Conservation (phyloP, 2,329 filamentous ascomycete genomes). For the Ophiocordyceps unilateralis region DNA sequence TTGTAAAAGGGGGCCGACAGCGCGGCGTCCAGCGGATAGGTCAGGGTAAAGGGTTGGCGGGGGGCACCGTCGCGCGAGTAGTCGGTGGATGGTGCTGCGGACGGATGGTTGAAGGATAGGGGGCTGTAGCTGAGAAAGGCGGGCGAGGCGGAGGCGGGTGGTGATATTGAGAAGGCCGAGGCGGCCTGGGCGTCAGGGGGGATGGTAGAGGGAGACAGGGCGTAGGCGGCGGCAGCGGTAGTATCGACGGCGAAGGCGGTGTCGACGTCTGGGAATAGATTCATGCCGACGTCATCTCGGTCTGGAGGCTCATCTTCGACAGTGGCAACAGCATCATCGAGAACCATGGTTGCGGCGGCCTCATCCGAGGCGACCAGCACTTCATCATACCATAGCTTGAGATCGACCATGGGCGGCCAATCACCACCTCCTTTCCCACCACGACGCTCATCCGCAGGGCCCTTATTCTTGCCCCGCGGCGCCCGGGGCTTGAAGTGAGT, state of each 20-base stretch:
- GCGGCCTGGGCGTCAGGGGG: not conserved
- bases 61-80: not conserved
- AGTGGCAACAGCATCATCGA: not conserved
- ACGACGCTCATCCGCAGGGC: constrained; percentile 24
- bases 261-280: not conserved
- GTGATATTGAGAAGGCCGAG: not conserved
- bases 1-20: not conserved
- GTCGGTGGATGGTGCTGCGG: not conserved
- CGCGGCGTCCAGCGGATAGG: not conserved
- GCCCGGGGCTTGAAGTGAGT: constrained; percentile 42
- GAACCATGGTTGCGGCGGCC: too few relatives aligned
- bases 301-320: not conserved
- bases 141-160: not conserved
- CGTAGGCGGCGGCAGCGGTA: too few relatives aligned
- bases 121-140: not conserved
- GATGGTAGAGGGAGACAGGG: too few relatives aligned
- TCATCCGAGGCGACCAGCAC: constrained; percentile 23
- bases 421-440: constrained; percentile 40
- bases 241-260: not conserved
- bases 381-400: constrained; percentile 45
- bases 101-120: not conserved
- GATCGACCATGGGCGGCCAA: constrained; percentile 38
- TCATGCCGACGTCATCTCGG: not conserved
- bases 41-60: not conserved
- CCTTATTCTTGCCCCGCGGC: constrained; percentile 25